Evolutionary conservation across 2,329 filamentous ascomycete genomes (phyloP).

Genomic region (Colletotrichum limetticola): DNA sequence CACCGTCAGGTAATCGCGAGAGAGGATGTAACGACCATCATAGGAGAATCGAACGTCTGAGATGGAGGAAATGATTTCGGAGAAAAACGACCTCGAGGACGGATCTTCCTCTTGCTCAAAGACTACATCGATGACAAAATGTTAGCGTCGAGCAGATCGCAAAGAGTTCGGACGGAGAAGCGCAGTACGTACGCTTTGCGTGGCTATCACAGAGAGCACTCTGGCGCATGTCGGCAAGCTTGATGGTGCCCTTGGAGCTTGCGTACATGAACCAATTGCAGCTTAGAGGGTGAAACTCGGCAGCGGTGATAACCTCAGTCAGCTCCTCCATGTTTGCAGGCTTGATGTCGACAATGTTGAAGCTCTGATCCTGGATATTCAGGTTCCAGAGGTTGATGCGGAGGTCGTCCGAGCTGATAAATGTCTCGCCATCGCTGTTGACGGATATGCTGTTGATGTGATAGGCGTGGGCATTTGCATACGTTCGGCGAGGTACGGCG

Average conservation of each 20-base stretch:
- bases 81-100: conserved; percentile 97
- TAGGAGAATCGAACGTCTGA: conserved; percentile 98
- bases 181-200: conserved; percentile 79
- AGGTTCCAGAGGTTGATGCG: conserved; percentile 99
- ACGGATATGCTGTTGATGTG: conserved; percentile 99
- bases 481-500: conserved; percentile 93
- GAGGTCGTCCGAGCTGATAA: conserved; percentile 98
- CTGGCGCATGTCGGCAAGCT: conserved; percentile 97
- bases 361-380: conserved; percentile 99
- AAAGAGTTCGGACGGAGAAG: background rate
- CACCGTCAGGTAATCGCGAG: conserved; percentile 96
- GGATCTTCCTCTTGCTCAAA: conserved; percentile 99
- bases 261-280: conserved; percentile 99
- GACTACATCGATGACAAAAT: conserved; percentile 63
- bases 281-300: conserved; percentile 95
- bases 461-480: conserved; percentile 98
- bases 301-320: conserved; percentile 97
- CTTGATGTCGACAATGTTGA: conserved; percentile 99
- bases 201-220: conserved; percentile 96
- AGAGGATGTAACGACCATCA: conserved; percentile 96
- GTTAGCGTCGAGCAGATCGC: background rate
- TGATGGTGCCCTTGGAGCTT: conserved; percentile 98
- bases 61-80: conserved; percentile 99
- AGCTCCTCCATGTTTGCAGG: conserved; percentile 99
- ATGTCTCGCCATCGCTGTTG: conserved; percentile 98